Evolutionary conservation across 2,329 filamentous ascomycete genomes (phyloP), one percentile per base, ranked within the genome.

Genomic region (Volutella citrinella): DNA sequence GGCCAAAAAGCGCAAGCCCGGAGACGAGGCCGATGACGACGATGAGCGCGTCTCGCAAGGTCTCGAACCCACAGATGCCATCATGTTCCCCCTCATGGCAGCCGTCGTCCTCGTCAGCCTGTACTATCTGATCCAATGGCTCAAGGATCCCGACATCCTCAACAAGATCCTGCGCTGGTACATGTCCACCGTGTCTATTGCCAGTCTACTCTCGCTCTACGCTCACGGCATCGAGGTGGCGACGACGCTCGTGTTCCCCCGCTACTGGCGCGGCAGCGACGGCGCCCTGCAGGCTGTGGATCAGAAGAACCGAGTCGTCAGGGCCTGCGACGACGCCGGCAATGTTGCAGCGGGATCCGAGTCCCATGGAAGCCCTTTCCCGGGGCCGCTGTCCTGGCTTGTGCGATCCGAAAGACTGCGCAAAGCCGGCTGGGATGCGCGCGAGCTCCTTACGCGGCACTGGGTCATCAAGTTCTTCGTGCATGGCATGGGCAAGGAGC

Each of bases 91-190:
- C 3, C 49, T 96, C 19, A 69, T 89, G 34, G 90, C 89, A 6
- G 87, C 81, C 3, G 54, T 70, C 9, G 79, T 83, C 2, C 76
- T 97, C 8, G 73, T 80, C 25, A 80, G 80, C 6, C 70, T 97
- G 10, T 97, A 97, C 66, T 82, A 90, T 51, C 70, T 95, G 40
- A 88, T 97, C 56, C 88, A 94, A 59, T 93, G 84, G 76, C 76
- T 96, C 35, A 72, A 91, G 46, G 87, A 95, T 52, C 82, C 89
- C 1, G 72, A 80, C 10, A 68, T 94, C 15, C 65, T 97, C 52
- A 96, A 91, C 66, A 86, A 83, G 61, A 76, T 94, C 23, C 67
- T 97, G 15, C 82, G 86, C 23, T 80, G 76, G 54, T 96, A 97
- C 67, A 90, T 95, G 63, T 86, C 85, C 4, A 61, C 78, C 38